phyloP scores from a whole-genome alignment of 2,329 filamentous ascomycete species.

The Amauroascus niger region DNA sequence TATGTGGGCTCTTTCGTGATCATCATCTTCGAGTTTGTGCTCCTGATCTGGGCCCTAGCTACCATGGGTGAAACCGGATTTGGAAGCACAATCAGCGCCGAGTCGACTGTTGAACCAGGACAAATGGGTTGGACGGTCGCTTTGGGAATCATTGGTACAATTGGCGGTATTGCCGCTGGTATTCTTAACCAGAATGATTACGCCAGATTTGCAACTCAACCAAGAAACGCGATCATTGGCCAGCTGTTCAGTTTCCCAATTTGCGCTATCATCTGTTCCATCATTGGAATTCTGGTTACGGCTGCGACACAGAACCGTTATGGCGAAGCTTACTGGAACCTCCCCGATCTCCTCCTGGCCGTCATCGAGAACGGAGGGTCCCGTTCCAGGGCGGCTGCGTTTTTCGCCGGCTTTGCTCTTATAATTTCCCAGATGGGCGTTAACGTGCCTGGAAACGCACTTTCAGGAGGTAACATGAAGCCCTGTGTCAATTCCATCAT shows the following conservation, averaged over 20 bases:
- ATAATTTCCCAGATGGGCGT: conserved; percentile 40
- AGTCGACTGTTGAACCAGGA: background rate
- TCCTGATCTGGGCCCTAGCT: conserved; percentile 14
- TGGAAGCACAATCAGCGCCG: conserved; percentile 8
- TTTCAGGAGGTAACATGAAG: conserved; percentile 29
- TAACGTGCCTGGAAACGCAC: conserved; percentile 35
- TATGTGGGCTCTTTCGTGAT: conserved; percentile 9
- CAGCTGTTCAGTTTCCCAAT: conserved; percentile 31
- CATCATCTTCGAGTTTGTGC: conserved; percentile 13
- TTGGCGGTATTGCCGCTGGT: conserved; percentile 40
- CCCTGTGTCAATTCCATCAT: background rate
- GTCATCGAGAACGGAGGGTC: conserved; percentile 29
- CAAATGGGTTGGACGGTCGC: conserved; percentile 31
- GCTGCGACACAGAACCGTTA: conserved; percentile 27
- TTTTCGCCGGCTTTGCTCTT: conserved; percentile 40
- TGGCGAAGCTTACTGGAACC: conserved; percentile 36
- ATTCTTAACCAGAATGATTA: conserved; percentile 41
- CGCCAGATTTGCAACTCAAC: conserved; percentile 35
- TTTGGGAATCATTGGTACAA: conserved; percentile 34
- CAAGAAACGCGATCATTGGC: conserved; percentile 36
- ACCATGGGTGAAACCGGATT: conserved; percentile 12
- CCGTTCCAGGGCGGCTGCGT: conserved; percentile 36
- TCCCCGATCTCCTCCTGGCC: conserved; percentile 34
- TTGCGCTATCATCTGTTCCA: conserved; percentile 9
- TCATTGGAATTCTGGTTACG: conserved; percentile 30